Evolutionary conservation across 2,329 filamentous ascomycete genomes (phyloP), one percentile per base, ranked within the genome.

Genomic region (Bipolaris oryzae): DNA sequence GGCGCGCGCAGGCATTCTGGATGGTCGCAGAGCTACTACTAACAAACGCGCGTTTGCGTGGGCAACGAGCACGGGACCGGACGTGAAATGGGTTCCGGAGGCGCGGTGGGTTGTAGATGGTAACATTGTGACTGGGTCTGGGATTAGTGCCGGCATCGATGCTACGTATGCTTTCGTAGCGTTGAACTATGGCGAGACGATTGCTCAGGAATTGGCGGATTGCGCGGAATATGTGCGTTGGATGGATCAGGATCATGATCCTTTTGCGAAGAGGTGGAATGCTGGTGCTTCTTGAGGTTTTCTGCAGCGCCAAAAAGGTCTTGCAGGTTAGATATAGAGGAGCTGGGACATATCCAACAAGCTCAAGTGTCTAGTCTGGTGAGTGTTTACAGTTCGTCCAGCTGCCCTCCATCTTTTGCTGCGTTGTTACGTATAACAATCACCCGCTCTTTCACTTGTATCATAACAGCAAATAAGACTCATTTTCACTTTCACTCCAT

Each of bases 91-190:
- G 87, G 79, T 86, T 84, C 47, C 60, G 5, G 60, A 63, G 21
- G 63, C 68, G 1, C 55, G 62, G 45, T 90, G 85, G 83, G 84
- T 89, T 0, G 75, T 79, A 0, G 86, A 89, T 73, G 86, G 84
- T 6, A 87, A 89, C 9, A 77, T 89, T 5, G 89, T 87, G 82
- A 85, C 83, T 2, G 84, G 84, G 1, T 86, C 85, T 0, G 87
- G 87, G 0, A 86, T 86, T 43, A 85, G 87, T 71, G 79, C 85
- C 0, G 87, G 87, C 0, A 86, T 86, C 46, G 85, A 88, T 74
- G 78, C 81, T 43, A 83, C 79, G 51, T 77, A 86, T 63, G 85
- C 82, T 0, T 87, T 82, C 67, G 76, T 88, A 16, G 76, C 67
- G 21, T 69, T 78, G 31, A 72, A 82, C 9, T 88, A 82, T 70